Evolutionary conservation across 768 basidiomycete species (phyloP), one percentile per base, ranked within the genome.

Genomic region (Dendrothele bispora): DNA sequence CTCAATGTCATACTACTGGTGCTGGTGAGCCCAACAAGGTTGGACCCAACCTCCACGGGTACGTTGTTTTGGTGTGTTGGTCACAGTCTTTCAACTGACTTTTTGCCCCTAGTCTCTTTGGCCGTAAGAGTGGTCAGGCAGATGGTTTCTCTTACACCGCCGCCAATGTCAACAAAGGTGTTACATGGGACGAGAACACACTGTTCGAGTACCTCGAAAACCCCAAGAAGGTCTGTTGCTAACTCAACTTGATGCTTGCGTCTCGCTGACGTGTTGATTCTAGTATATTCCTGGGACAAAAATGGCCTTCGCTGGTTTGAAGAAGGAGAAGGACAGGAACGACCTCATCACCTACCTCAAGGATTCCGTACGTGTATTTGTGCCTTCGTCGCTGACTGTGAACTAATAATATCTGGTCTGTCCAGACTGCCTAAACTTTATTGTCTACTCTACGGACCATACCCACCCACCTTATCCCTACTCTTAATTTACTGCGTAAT

Each of bases 251-350:
- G 3, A 18, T 26, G 1, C n/a, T 7, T 22, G 4, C 34, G 4
- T 24, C 34, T n/a, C 20, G 10, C 22, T 47, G 12, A 28, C 25
- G 6, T 20, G 22, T 18, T 26, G 14, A 17, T 37, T 37, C 1
- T 50, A 91, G 88, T 94, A 93, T 74, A 95, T 95, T 56, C 91
- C 91, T 30, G 94, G 95, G 39, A 97, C 95, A 42, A 97, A 95
- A 77, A 98, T 98, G 95, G 95, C 94, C 49, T 98, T 97, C 59
- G 93, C 94, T 55, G 95, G 95, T 61, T 73, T 98, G 66, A 98
- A 98, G 86, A 98, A 98, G 83, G 91, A 91, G 8, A 92, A 94
- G 80, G 95, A 98, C 68, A 86, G 95, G 73, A 89, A 84, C 65
- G 95, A 98, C 73, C 84, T 98, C 61, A 80, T 98, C 61, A 83